A percentile compares a stretch with the other conserved stretches of the same genome.
Conservation (phyloP, 1,139 yeast genomes). For the Wickerhamiella pararugosa region DNA sequence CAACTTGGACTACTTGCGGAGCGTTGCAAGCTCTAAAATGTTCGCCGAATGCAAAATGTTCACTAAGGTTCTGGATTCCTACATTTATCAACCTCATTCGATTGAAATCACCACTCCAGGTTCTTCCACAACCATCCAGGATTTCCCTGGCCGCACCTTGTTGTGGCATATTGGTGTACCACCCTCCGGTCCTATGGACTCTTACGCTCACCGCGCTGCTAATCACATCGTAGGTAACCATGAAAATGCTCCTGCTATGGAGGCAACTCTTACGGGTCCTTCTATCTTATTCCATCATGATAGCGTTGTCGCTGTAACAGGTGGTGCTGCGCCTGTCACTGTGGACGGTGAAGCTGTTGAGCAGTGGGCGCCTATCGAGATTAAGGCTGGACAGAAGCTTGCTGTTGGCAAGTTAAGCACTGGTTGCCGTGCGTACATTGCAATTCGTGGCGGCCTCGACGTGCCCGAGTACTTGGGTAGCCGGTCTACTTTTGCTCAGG, state of each 20-base stretch:
- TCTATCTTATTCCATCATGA: constrained; percentile 69
- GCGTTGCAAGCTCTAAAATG: constrained; percentile 72
- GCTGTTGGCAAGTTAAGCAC: constrained; percentile 61
- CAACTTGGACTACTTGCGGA: constrained; percentile 75
- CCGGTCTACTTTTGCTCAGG: constrained; percentile 91
- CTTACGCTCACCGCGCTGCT: constrained; percentile 75
- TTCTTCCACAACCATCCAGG: constrained; percentile 90
- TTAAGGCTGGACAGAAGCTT: constrained; percentile 62
- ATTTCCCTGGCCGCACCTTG: constrained; percentile 82
- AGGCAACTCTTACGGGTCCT: constrained; percentile 80
- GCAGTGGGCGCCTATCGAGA: constrained; percentile 54
- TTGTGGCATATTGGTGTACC: constrained; percentile 93
- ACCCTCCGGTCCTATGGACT: constrained; percentile 97
- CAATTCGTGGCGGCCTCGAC: constrained; percentile 86
- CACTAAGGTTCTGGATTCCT: constrained; percentile 78
- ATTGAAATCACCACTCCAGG: constrained; percentile 78
- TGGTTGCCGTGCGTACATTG: constrained; percentile 84
- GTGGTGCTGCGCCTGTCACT: constrained; percentile 58
- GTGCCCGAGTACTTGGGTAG: constrained; percentile 90
- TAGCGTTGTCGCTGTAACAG: constrained; percentile 65
- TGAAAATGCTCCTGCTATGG: constrained; percentile 71
- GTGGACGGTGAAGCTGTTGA: constrained; percentile 46
- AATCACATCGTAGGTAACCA: constrained; percentile 84
- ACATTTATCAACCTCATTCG: constrained; percentile 64
- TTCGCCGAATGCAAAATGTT: constrained; percentile 71